Percentiles rank a stretch among this genome's conserved stretches.
Conservation (phyloP, 305 asterid genomes). For the Fraxinus baroniana region DNA sequence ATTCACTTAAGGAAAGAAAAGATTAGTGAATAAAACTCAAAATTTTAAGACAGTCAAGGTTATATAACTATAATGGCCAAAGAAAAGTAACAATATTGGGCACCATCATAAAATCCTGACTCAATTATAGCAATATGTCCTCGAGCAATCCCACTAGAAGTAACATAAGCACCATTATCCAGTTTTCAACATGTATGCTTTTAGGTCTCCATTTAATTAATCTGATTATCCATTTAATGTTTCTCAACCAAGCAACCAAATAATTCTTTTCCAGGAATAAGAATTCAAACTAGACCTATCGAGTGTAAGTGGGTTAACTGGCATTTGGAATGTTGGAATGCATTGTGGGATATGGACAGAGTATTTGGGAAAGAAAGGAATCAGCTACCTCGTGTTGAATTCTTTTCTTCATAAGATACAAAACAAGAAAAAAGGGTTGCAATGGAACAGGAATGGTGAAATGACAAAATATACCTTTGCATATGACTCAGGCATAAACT, state of each 20-base stretch:
- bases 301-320: not conserved
- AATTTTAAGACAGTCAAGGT: too few species aligned
- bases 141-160: not conserved
- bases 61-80: not conserved
- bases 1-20: too few species aligned
- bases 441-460: not conserved
- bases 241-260: not conserved
- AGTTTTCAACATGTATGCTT: not conserved
- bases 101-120: not conserved
- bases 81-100: not conserved
- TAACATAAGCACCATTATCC: not conserved
- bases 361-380: not conserved
- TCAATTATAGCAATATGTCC: not conserved
- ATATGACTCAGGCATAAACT: not conserved
- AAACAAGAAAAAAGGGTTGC: not conserved
- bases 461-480: not conserved
- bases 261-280: not conserved
- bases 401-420: not conserved
- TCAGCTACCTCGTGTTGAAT: not conserved
- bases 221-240: not conserved
- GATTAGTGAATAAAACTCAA: too few species aligned
- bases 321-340: not conserved
- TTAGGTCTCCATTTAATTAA: not conserved
- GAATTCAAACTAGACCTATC: not conserved
- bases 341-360: not conserved